These are phyloP conservation scores for Neonectria faginata DNA, from an alignment of 2,329 filamentous ascomycete species.

Conservation along the genomic window DNA sequence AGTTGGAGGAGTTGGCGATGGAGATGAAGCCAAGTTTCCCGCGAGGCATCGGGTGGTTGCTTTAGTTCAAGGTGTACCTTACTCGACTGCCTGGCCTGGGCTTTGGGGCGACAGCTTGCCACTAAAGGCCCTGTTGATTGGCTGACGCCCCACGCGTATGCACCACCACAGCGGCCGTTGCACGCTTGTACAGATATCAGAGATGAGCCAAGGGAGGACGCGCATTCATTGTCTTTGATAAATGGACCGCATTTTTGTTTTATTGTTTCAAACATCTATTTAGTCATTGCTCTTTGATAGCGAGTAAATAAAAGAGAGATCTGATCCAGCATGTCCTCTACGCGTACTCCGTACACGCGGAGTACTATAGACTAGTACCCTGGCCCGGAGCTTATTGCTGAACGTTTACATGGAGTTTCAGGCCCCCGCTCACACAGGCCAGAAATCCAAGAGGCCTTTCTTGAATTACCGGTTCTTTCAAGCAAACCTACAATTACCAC, in stretches of 20 bases:
- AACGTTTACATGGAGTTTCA: background rate
- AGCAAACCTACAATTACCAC: background rate
- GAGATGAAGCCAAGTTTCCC: slow-evolving; percentile 5
- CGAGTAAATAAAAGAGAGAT: background rate
- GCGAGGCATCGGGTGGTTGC: slow-evolving; percentile 8
- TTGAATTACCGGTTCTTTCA: background rate
- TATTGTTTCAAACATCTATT: no score
- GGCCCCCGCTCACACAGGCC: background rate
- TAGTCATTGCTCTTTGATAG: no score
- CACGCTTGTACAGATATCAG: slow-evolving; percentile 2
- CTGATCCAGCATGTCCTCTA: background rate
- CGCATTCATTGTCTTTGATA: background rate
- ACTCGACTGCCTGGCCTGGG: background rate
- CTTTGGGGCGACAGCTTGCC: slow-evolving; percentile 40
- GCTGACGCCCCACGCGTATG: slow-evolving; percentile 12
- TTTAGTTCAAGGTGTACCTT: background rate
- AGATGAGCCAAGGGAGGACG: background rate
- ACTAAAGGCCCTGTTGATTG: slow-evolving; percentile 36
- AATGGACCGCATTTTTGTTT: background rate
- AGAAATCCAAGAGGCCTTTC: background rate
- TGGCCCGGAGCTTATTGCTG: background rate
- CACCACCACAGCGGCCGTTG: slow-evolving; percentile 9
- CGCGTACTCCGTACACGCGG: background rate
- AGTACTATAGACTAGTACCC: background rate
- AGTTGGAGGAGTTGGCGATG: background rate